Base-by-base conservation (phyloP, 148 eudicot species). In the Chenopodium suecicum region DNA sequence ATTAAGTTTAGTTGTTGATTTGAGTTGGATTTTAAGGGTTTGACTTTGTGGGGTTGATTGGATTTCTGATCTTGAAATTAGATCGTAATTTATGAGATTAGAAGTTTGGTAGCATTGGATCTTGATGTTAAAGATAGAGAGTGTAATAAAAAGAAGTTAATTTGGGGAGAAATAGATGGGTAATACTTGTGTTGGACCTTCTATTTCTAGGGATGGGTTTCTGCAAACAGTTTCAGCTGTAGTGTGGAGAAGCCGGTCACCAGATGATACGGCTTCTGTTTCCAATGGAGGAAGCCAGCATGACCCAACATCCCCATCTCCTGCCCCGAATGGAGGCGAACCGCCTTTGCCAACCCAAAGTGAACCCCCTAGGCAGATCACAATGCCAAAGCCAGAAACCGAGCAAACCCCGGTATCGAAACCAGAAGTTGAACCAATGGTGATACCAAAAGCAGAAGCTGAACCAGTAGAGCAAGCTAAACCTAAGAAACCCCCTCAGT, bases 111-210 rank as follows among this genome's bases (percentile, higher is more conserved):
- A 25, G 75, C 63, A 74, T 58, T 83, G 75, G 60, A 88, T 86
- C 76, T 88, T 86, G 66, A 88, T 84, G 82, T 67, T 72, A 56
- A 47, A 29, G 56, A 23, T 62, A 60, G 77, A 62, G 71, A 76
- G 78, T 25, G 70, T 58, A 77, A 32, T 78, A 75, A 69, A 75
- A 41, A 79, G 77, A 44, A 75, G 65, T 79, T 82, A 78, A 79
- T 52, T 72, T 29, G 68, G 58, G 76, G 71, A 54, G 31, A 52
- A 60, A 8, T 54, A 75, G 82, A 90, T 90, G 92, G 92, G 92
- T 25, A 90, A 90, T 84, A 87, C 88, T 74, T 90, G 92, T 81
- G 92, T 90, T 80, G 92, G 92, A 41, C 92, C 92, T 19, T 84
- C 81, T 78, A 80, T 88, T 84, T 77, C 91, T 1, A 88, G 80